Evolutionary conservation across 495 filamentous ascomycete species (phyloP), one percentile per base, ranked within the genome.

Genomic region (Pseudomonodictys pantanalensis): DNA sequence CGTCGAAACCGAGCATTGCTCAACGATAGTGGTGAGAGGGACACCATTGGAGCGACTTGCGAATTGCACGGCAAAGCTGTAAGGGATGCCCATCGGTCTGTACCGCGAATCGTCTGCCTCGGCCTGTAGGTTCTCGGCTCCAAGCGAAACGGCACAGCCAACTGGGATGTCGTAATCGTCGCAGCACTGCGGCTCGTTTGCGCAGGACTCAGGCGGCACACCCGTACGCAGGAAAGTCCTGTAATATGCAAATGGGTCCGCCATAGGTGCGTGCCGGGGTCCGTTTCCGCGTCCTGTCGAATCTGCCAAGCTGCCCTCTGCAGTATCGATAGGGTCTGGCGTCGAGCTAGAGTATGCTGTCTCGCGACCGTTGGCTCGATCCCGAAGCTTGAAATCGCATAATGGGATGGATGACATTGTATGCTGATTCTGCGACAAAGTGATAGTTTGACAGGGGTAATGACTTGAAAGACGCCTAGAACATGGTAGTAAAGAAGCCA

Each of bases 11-110:
- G 64, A 62, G 29, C 24, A 32, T 28, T 46, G 58, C 48, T 66
- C 58, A 39, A 60, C 45, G 58, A 66, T 66, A 7, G 53, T 62
- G 9, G 53, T 32, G 10, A 66, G 58, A 4, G 46, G 50, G 6
- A 23, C 45, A n/a, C 53, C 50, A 55, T 53, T 58, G 26, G 52
- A 32, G 5, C 64, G 58, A 25, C 49, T 61, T 7, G 56, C 41
- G 41, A 47, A 43, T 23, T 51, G 56, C 35, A 53, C 39, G 30
- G 57, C 38, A 46, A 50, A 20, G 45, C 46, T 52, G 33, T 52
- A 51, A 9, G 56, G 28, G 26, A 52, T 38, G 33, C 35, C 39
- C 9, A 49, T 43, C 8, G 25, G 23, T 53, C 32, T 48, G 22
- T 11, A 5, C 28, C 49, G 60, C 47, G 28, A 33, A 10, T 39